These are phyloP conservation scores for Umbellularia californica DNA, from an alignment of 164 flowering plant species.

Conservation along the genomic window DNA sequence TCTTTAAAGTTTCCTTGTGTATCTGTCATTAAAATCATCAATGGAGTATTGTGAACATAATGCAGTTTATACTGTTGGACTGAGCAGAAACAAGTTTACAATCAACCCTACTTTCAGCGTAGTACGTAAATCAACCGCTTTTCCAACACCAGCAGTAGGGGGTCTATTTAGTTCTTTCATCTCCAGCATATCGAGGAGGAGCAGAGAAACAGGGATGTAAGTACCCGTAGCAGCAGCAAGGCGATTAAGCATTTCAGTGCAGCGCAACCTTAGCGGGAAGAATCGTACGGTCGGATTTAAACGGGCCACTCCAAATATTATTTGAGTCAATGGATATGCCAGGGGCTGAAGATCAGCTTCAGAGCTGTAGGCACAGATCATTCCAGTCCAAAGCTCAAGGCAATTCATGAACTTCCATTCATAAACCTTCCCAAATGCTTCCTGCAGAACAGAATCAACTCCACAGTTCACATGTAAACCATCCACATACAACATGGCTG, in stretches of 20 bases:
- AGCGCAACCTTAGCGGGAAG: slow-evolving; percentile 82
- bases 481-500: neutral
- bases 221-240: slow-evolving; percentile 73
- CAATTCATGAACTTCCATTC: slow-evolving; percentile 95
- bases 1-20: slow-evolving; percentile 62
- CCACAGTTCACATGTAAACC: neutral
- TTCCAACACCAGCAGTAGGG: slow-evolving; percentile 81
- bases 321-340: slow-evolving; percentile 88
- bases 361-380: slow-evolving; percentile 64
- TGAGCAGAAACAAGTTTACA: neutral
- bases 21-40: slow-evolving; percentile 43
- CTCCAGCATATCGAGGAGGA: slow-evolving; percentile 87
- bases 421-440: slow-evolving; percentile 75
- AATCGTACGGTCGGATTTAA: slow-evolving; percentile 87
- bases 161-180: slow-evolving; percentile 80
- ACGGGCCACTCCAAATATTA: slow-evolving; percentile 80
- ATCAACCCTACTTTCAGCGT: slow-evolving; percentile 49
- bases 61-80: neutral
- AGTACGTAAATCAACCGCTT: slow-evolving; percentile 71
- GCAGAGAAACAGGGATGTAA: slow-evolving; percentile 76
- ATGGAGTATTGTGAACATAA: neutral
- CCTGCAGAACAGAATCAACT: slow-evolving; percentile 36
- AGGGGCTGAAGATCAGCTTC: slow-evolving; percentile 74
- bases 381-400: slow-evolving; percentile 97
- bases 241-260: slow-evolving; percentile 87